Evolutionary conservation across 2,329 filamentous ascomycete species (phyloP).

Genomic region (Pyricularia grisea): DNA sequence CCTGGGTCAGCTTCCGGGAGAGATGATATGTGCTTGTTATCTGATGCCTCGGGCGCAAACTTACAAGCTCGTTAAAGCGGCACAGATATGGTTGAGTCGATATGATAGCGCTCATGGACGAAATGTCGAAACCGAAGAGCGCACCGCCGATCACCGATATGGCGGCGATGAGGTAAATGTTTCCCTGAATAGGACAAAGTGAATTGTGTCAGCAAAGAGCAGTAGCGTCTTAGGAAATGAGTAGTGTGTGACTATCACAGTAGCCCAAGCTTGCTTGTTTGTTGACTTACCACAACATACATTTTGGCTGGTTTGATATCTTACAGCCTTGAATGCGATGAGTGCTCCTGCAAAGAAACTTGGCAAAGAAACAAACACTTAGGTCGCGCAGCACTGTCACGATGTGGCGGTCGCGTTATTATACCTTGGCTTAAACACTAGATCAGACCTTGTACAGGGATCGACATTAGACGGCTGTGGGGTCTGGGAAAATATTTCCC

Average conservation of each 20-base stretch:
- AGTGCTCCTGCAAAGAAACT: background rate
- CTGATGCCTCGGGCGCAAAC: background rate
- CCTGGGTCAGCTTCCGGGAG: background rate
- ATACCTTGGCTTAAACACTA: background rate
- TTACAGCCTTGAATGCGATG: background rate
- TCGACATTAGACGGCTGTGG: background rate
- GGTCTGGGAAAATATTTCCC: background rate
- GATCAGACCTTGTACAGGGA: background rate
- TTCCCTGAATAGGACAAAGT: constrained; percentile 13
- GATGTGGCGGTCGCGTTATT: background rate
- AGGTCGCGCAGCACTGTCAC: background rate
- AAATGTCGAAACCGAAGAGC: constrained; percentile 34
- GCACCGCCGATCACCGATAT: constrained; percentile 31
- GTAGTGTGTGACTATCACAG: no score
- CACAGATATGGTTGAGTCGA: constrained; percentile 30
- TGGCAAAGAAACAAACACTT: background rate
- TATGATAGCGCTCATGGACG: constrained; percentile 35
- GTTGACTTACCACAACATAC: background rate
- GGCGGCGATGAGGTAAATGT: constrained; percentile 32
- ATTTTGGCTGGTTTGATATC: background rate
- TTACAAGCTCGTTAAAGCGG: constrained; percentile 27
- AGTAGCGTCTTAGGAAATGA: background rate
- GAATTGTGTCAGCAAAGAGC: background rate
- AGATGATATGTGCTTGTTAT: no score
- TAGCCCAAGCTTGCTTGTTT: background rate